Percentiles rank a stretch among this genome's conserved stretches.
Conservation (phyloP, 108 stramenopile species). For the Skeletonema potamos region DNA sequence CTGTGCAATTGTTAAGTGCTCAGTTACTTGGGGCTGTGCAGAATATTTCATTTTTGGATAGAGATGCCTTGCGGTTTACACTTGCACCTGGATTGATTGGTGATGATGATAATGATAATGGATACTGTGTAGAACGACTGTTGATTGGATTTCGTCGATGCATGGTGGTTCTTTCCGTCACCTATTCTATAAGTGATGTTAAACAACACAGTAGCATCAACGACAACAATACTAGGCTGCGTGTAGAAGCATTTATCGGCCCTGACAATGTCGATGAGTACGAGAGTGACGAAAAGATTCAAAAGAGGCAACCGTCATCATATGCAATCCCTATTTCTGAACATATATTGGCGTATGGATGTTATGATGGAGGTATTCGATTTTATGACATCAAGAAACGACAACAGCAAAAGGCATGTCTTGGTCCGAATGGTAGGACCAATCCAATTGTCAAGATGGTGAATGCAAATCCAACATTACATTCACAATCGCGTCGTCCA, state of each 20-base stretch:
- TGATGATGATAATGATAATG: neutral
- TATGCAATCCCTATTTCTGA: slow-evolving; percentile 43
- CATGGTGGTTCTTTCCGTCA: slow-evolving; percentile 21
- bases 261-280: slow-evolving; percentile 25
- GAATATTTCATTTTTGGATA: slow-evolving; percentile 26
- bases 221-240: slow-evolving; percentile 4
- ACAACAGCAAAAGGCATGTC: slow-evolving; percentile 25
- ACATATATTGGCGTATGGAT: slow-evolving; percentile 33
- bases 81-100: slow-evolving; percentile 1
- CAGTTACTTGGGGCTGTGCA: slow-evolving; percentile 32
- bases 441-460: slow-evolving; percentile 41
- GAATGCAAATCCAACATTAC: slow-evolving; percentile 21
- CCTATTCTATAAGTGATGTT: no score
- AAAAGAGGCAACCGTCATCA: slow-evolving; percentile 27
- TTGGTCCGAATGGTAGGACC: slow-evolving; percentile 34
- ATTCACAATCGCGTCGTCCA: slow-evolving; percentile 4
- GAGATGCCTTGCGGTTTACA: slow-evolving; percentile 18
- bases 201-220: neutral
- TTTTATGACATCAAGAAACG: slow-evolving; percentile 28
- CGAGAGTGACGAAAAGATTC: slow-evolving; percentile 13
- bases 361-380: slow-evolving; percentile 41
- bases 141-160: slow-evolving; percentile 41
- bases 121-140: slow-evolving; percentile 11
- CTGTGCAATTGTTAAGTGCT: neutral
- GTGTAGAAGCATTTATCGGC: slow-evolving; percentile 38